Base-by-base conservation (phyloP, 768 basidiomycete species). In the Leccinum imitatum region DNA sequence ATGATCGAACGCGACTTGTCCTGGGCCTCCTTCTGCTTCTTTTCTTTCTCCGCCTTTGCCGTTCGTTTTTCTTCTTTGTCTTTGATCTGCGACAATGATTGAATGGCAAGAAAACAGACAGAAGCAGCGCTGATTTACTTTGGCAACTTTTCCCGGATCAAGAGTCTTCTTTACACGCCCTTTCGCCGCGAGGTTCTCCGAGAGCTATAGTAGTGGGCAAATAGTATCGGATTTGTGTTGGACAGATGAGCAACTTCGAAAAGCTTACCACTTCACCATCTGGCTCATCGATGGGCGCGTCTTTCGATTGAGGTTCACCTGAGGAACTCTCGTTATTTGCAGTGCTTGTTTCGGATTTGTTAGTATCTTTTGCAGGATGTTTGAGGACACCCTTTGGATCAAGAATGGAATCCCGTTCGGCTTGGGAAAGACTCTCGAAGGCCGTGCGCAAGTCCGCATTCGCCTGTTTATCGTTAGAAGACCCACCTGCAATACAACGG, bases 1-100 rank as follows among this genome's bases (percentile, higher is more conserved):
- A 96, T 86, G 13, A 91, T 74, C 8, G 85, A 87, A 31, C 86
- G 83, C 4, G 91, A 90, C 72, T 85, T 92, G 56, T 84, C 82
- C 54, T 87, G 84, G 3, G 84, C 83, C 64, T 89, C 86, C 59
- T 85, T 84, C 61, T 83, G 83, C 70, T 85, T 90, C 76, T 82
- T 86, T 65, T 89, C 87, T 68, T 83, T 87, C 67, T 91, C 89
- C 3, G 76, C 80, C 66, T 84, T 90, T 10, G 85, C 87, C 0
- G 78, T 80, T 65, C 85, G 89, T 75, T 83, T 88, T 65, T 88
- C 88, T 53, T 80, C 75, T 58, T 79, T 82, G 54, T 88, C 87
- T 68, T 86, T 89, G 63, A 87, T 86, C 90, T 92, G 62, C 0
- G 35, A 39, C 8, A 50, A 54, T 7, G 6, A 41, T 6, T 69